Evolutionary conservation across 78 protist species (phyloP).

Genomic region (Chrysochromulina tobinii): DNA sequence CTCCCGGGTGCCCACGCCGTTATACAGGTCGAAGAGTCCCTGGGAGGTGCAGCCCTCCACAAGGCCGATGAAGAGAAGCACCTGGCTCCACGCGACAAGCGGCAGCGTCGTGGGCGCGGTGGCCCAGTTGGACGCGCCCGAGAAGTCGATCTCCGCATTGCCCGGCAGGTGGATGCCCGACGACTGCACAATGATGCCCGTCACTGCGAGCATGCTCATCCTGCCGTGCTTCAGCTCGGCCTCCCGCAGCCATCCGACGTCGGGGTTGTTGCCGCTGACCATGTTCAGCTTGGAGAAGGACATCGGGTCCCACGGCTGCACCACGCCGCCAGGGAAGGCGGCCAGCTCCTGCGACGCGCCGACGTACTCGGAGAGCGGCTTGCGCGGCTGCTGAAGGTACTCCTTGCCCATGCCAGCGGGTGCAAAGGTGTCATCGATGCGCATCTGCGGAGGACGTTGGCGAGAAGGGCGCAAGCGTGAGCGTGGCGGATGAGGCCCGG

Average conservation of each 20-base stretch:
- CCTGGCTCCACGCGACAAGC: constrained; percentile 3
- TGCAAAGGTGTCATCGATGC: neutral
- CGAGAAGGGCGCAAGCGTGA: too few species aligned
- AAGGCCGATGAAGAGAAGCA: constrained; percentile 31
- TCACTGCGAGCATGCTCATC: constrained; percentile 37
- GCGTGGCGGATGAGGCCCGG: too few species aligned
- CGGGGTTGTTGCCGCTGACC: constrained; percentile 18
- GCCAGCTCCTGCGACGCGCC: neutral
- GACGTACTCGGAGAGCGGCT: neutral
- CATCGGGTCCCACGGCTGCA: neutral
- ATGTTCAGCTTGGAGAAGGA: neutral
- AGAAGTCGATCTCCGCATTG: neutral
- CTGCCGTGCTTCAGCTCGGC: constrained; percentile 53
- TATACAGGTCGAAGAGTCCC: constrained; percentile 1
- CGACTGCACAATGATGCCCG: neutral
- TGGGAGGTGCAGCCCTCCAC: neutral
- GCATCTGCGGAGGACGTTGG: too few species aligned
- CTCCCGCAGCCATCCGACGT: constrained; percentile 38
- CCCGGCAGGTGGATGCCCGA: neutral
- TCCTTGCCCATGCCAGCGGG: neutral
- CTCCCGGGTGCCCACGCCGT: neutral
- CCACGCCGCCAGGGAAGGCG: neutral
- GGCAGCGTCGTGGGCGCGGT: neutral
- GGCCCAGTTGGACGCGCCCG: neutral
- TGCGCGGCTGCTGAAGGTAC: neutral